A percentile compares a stretch with the other conserved stretches of the same genome.
Conservation (phyloP, 2,329 filamentous ascomycete genomes). For the Periconia sp. region DNA sequence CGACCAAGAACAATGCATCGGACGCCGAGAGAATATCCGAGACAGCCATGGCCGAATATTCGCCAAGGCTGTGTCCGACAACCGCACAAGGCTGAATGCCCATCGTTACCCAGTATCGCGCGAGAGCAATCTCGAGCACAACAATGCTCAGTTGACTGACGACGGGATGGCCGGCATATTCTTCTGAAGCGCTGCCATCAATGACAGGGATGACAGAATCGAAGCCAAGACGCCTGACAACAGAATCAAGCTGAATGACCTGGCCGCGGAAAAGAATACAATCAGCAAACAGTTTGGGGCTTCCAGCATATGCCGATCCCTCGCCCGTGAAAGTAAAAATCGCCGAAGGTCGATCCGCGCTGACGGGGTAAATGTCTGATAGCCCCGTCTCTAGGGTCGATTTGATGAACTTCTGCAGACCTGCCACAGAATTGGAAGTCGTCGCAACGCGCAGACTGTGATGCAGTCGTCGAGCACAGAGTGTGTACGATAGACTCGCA, state of each 20-base stretch:
- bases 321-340: constrained; percentile 50
- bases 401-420: too few species aligned
- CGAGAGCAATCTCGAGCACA: constrained; percentile 47
- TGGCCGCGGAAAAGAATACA: too few species aligned
- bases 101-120: constrained; percentile 12
- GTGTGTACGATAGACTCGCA: constrained; percentile 25
- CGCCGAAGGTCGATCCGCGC: too few species aligned
- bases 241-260: too few species aligned
- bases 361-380: too few species aligned
- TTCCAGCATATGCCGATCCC: constrained; percentile 30
- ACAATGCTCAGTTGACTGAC: constrained; percentile 34
- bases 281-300: too few species aligned
- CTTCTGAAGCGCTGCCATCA: too few species aligned
- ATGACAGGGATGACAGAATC: too few species aligned
- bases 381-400: too few species aligned
- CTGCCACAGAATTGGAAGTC: too few species aligned
- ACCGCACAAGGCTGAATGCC: constrained; percentile 18
- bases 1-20: constrained; percentile 46
- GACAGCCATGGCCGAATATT: constrained; percentile 47
- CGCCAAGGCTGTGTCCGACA: constrained; percentile 42
- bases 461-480: constrained; percentile 29
- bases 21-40: constrained; percentile 42
- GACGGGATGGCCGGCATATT: too few species aligned
- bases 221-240: too few species aligned
- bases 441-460: constrained; percentile 17